Base-by-base conservation (phyloP, 306 rosid species). In the Gastrolobium villosum region DNA sequence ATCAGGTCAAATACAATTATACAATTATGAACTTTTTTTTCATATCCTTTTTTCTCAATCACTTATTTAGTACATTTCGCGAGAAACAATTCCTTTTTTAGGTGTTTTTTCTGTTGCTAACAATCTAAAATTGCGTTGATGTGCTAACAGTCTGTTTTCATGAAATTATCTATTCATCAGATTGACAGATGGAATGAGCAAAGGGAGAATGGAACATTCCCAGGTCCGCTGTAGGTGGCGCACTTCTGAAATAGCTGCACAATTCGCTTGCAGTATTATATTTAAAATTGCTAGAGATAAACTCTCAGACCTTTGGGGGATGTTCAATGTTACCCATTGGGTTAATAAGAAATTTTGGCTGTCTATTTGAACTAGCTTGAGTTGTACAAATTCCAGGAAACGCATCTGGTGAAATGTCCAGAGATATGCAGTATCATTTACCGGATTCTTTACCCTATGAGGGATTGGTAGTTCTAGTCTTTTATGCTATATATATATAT, bases 181-280 rank as follows among this genome's bases (percentile, higher is more conserved):
- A 53, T 96, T 56, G 99, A 96, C 48, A 86, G 89, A 76, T 93
- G 99, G 99, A 96, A 96, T 44, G 99, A 96, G 83, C 99, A 93
- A 81, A 92, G 98, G 83, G 99, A 93, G 89, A 93, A 87, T 1
- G 98, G 99, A 89, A 85, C 96, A 68, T 96, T 93, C 82, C 99
- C 99, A 8, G 98, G 99, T 39, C 99, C 96, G 3, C 94, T 96
- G 85, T 96, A 93, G 88, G 71, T 36, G 82, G 63, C 32, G 49
- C 43, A 61, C 52, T 71, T 78, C 70, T 68, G 60, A 81, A 72
- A 79, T 75, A 50, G 31, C 54, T 70, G 86, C 71, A n/a, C 77
- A 65, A 46, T 82, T 50, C 6, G 78, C 61, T 36, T 62, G 36
- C 65, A 67, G 48, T 79, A 50, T 81, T 14, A 46, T 72, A 82